Evolutionary conservation across 192 early-diverging fungal species (phyloP).

Genomic region (Coemansia guatemalensis): DNA sequence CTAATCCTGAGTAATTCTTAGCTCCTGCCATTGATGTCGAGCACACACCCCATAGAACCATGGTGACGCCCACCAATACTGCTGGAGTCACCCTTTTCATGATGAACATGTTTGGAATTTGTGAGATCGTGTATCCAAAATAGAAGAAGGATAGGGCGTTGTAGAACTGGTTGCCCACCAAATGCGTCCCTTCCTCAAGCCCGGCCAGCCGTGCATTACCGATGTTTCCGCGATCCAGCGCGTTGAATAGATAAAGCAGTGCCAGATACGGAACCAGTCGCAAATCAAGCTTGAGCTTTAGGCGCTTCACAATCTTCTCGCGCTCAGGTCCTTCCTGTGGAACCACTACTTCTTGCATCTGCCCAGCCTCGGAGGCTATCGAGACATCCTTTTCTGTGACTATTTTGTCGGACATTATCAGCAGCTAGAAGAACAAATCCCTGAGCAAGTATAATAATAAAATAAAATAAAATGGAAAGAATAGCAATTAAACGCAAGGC

Average conservation of each 20-base stretch:
- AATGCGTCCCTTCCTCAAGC: constrained; percentile 45
- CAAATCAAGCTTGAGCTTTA: constrained; percentile 59
- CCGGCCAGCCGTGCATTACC: constrained; percentile 65
- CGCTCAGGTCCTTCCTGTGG: constrained; percentile 42
- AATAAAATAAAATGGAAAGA: constrained; percentile 1
- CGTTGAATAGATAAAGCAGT: constrained; percentile 66
- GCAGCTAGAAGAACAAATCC: not conserved
- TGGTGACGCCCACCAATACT: constrained; percentile 61
- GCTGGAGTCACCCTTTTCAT: constrained; percentile 63
- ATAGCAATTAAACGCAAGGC: not conserved
- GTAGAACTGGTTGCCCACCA: constrained; percentile 53
- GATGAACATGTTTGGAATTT: constrained; percentile 77
- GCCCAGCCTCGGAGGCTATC: not conserved
- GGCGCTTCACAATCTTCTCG: constrained; percentile 40
- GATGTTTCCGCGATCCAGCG: constrained; percentile 73
- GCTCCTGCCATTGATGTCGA: constrained; percentile 64
- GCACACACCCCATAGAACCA: constrained; percentile 70
- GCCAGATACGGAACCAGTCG: constrained; percentile 63
- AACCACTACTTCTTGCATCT: constrained; percentile 13
- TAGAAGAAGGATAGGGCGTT: constrained; percentile 56
- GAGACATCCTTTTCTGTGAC: constrained; percentile 4
- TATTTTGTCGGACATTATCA: constrained; percentile 18
- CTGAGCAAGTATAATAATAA: not conserved
- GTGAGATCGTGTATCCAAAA: constrained; percentile 67
- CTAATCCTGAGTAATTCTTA: constrained; percentile 25